A percentile compares a stretch with the other conserved stretches of the same genome.
These are phyloP conservation scores for Arthrinium phaeospermum DNA, from an alignment of 2,329 filamentous ascomycete species.

Conservation along the genomic window DNA sequence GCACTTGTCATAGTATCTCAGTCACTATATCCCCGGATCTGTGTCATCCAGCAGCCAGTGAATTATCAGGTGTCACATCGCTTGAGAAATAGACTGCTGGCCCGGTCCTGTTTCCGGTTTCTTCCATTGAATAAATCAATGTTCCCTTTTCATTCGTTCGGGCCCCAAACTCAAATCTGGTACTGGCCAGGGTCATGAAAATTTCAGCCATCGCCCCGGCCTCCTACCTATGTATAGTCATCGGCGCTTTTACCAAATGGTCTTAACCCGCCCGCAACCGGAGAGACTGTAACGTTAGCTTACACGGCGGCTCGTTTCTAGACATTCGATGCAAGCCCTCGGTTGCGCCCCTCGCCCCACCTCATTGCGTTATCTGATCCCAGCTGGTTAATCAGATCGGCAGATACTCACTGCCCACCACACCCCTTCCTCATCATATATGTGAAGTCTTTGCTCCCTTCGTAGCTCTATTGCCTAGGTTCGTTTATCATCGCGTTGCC, in stretches of 20 bases:
- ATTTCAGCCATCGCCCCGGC: neutral
- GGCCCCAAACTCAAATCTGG: neutral
- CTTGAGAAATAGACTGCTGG: neutral
- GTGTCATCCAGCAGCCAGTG: neutral
- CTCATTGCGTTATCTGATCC: conserved; percentile 17
- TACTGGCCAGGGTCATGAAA: neutral
- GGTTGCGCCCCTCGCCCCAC: neutral
- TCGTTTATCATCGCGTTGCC: neutral
- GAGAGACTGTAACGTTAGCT: conserved; percentile 4
- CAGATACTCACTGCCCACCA: conserved; percentile 8
- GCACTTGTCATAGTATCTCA: neutral
- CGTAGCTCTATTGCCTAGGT: neutral
- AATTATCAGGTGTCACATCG: neutral
- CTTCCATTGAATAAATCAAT: neutral
- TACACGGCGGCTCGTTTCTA: neutral
- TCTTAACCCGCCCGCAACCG: neutral
- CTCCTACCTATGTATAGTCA: neutral
- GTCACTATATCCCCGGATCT: neutral
- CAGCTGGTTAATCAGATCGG: conserved; percentile 8
- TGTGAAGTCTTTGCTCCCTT: neutral
- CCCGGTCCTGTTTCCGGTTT: neutral
- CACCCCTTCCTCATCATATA: conserved; percentile 4
- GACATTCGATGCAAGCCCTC: conserved; percentile 9
- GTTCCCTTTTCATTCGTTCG: neutral
- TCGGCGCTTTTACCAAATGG: neutral